Evolutionary conservation across 805 yeast genomes (phyloP).

Genomic region (Spathaspora sp.): DNA sequence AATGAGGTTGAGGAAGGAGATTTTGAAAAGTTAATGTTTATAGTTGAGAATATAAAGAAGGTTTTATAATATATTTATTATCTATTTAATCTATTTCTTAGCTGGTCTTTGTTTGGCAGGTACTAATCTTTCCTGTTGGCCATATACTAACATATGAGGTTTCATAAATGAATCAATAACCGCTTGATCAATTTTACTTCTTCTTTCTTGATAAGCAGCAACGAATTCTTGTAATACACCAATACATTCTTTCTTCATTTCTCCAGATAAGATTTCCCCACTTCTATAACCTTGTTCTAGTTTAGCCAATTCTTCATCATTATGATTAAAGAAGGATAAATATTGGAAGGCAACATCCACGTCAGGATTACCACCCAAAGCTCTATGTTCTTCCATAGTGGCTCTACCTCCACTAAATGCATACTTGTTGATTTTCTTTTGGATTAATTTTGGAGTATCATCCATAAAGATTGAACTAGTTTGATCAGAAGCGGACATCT

Average conservation of each 20-base stretch:
- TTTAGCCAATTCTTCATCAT: constrained; percentile 70
- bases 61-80: constrained; percentile 4
- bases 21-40: constrained; percentile 43
- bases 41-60: constrained; percentile 29
- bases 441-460: constrained; percentile 87
- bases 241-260: constrained; percentile 85
- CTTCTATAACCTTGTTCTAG: constrained; percentile 62
- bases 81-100: constrained; percentile 6
- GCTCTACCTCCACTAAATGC: constrained; percentile 95
- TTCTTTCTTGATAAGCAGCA: constrained; percentile 73
- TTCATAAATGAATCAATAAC: constrained; percentile 69
- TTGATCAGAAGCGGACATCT: constrained; percentile 94
- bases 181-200: constrained; percentile 62
- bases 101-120: constrained; percentile 51
- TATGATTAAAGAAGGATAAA: constrained; percentile 82
- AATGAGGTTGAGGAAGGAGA: constrained; percentile 28
- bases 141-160: constrained; percentile 78
- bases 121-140: constrained; percentile 68
- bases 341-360: constrained; percentile 95
- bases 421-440: constrained; percentile 91
- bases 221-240: constrained; percentile 78
- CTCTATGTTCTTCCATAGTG: constrained; percentile 85
- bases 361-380: constrained; percentile 89
- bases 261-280: constrained; percentile 89
- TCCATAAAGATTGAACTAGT: constrained; percentile 92